A percentile compares a stretch with the other conserved stretches of the same genome.
Conservation (phyloP, 169 alveolate genomes). For the Amoebophrya sp. region DNA sequence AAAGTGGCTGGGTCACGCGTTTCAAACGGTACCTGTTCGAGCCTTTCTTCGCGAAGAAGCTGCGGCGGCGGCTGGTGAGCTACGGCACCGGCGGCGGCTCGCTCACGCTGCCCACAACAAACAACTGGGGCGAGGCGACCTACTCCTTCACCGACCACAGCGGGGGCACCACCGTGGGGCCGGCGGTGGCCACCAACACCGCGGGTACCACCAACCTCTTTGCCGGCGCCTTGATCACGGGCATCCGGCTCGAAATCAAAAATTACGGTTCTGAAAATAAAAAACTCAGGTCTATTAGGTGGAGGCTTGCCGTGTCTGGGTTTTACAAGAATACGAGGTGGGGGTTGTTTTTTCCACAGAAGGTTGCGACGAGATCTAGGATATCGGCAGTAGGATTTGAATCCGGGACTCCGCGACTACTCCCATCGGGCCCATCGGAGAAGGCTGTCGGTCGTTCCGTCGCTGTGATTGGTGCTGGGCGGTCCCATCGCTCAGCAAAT, state of each 20-base stretch:
- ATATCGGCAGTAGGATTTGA: no score
- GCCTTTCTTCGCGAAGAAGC: background rate
- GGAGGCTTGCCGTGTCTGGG: no score
- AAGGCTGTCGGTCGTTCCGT: no score
- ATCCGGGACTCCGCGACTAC: no score
- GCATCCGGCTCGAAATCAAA: background rate
- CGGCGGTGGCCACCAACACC: background rate
- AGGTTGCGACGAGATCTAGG: no score
- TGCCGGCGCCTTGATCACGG: background rate
- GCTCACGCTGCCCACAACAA: background rate
- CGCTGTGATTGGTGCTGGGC: no score
- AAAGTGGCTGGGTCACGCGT: background rate
- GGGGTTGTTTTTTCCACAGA: no score
- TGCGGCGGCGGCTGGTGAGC: background rate
- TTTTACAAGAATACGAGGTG: no score
- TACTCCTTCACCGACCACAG: background rate
- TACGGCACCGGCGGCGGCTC: background rate
- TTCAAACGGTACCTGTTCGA: background rate
- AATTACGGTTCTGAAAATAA: no score
- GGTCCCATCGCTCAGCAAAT: no score
- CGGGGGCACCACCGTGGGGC: background rate
- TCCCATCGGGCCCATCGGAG: no score
- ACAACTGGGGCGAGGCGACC: background rate
- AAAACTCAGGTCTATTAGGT: no score
- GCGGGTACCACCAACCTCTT: background rate